Evolutionary conservation across 345 rosid species (phyloP), one percentile per base, ranked within the genome.

Genomic region (Eucalyptus caleyi): DNA sequence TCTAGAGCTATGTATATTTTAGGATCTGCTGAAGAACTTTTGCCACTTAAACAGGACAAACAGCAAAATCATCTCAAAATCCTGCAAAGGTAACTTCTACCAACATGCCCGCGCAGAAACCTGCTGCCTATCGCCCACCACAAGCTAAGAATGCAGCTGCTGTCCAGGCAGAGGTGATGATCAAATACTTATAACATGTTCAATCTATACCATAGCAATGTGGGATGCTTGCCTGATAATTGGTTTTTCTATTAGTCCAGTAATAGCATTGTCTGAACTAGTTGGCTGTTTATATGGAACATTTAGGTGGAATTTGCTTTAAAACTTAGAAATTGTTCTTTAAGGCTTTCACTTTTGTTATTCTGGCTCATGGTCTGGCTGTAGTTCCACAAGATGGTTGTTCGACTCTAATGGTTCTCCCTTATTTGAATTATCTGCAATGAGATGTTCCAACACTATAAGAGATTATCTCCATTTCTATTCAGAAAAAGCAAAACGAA

Each of bases 111-210:
- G 89, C 91, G 27, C 93, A 94, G 87, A 97, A 95, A 94, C 98
- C 98, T 30, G 95, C 96, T 87, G 98, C 97, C 67, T 96, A 97
- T 94, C 96, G 96, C 80, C 99, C 99, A 87, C 99, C 99, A 2
- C 97, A 96, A 91, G 98, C 98, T 77, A 97, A 96, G 90, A 91
- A 91, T 15, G 96, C 98, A 56, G 99, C 96, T 8, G 95, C 94
- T 45, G 87, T 94, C 90, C 97, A 95, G 91, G 97, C 98, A n/a
- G 95, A 97, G 99, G 99, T 97, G 96, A 40, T 34, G 27, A 86
- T 87, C 77, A 24, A 72, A 69, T 77, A 86, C 86, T 50, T 67
- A 26, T 83, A 32, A 11, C 40, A 11, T 24, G 37, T 11, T 19
- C 69, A 56, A 14, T 24, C 16, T 83, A n/a, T 18, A 19, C 32